Base-by-base conservation (phyloP, 352 stramenopile genomes). In the Pythium guiyangense region DNA sequence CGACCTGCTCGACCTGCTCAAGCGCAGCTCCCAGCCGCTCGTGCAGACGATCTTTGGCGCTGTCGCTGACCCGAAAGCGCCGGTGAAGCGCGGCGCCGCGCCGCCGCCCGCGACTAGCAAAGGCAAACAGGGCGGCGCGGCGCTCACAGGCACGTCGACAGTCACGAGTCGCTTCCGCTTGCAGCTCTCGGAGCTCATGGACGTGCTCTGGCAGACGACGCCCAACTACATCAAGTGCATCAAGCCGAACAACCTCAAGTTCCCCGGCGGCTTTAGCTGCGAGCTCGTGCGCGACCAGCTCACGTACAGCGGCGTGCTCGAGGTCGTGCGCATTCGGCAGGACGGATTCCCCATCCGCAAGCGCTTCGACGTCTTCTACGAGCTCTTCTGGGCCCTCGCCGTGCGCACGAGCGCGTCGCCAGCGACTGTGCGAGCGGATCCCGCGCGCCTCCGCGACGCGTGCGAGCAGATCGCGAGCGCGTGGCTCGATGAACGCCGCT, bases 171-270 rank as follows among this genome's bases (percentile, higher is more conserved):
- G 76, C 12, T 91, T 91, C 55, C 74, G 80, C 10, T 85, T 72
- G n/a, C 88, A 97, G 53, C 54, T 97, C 5, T 49, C 65, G 0
- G 83, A 91, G 26, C 66, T 96, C 39, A 94, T 93, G 83, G 78
- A 90, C 6, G 80, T 93, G 35, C 58, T 97, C 12, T 84, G 75
- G 69, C 71, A 69, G 40, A 98, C 92, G 46, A 90, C 89, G n/a
- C 90, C 90, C 6, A 92, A 92, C 40, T 98, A 98, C 63, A 92
- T 98, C 64, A 94, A 96, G 60, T 98, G 92, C 57, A 96, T 98
- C 68, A 98, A 98, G 71, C 93, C 93, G 6, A 98, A 98, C 74
- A 96, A 90, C 49, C 60, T 94, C 18, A 98, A 97, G 62, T 93
- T 96, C 45, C 77, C 90, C 0, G 80, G 91, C 42, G 70, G 86